Percentiles rank a stretch among this genome's conserved stretches.
These are phyloP conservation scores for Botrytis pseudocinerea DNA, from an alignment of 2,329 filamentous ascomycete species.

Conservation along the genomic window DNA sequence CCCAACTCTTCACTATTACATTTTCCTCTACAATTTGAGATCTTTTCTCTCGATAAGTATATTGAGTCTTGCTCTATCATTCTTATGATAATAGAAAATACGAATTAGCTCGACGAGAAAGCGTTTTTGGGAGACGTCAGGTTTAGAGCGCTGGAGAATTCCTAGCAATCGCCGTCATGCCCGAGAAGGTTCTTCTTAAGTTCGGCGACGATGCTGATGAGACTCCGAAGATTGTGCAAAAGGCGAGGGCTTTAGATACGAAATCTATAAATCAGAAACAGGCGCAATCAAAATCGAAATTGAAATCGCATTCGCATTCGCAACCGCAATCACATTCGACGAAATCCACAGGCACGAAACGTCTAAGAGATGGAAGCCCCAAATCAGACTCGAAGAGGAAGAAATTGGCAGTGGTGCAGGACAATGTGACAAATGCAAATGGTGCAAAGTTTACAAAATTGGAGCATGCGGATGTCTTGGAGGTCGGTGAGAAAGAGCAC, in stretches of 20 bases:
- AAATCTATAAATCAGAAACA: conserved; percentile 32
- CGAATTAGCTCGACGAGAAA: neutral
- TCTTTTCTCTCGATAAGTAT: neutral
- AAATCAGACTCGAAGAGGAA: conserved; percentile 36
- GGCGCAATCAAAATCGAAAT: conserved; percentile 6
- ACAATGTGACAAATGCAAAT: conserved; percentile 35
- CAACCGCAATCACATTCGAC: neutral
- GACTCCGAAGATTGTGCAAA: neutral
- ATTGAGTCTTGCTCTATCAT: no score
- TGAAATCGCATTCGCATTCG: conserved; percentile 11
- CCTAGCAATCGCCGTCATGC: conserved; percentile 39
- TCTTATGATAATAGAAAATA: neutral
- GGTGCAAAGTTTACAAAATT: neutral
- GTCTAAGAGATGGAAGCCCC: conserved; percentile 31
- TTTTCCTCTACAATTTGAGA: neutral
- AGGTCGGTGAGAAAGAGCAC: conserved; percentile 1
- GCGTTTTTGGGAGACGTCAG: neutral
- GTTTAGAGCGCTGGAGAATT: neutral
- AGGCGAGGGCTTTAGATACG: neutral
- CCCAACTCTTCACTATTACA: neutral
- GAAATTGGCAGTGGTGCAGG: conserved; percentile 26
- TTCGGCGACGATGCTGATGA: conserved; percentile 41
- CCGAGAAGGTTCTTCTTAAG: conserved; percentile 45
- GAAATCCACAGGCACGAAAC: conserved; percentile 26
- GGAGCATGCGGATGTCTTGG: conserved; percentile 1